phyloP scores from a whole-genome alignment of 768 basidiomycete genomes.

The Tylopilus rubrobrunneus region DNA sequence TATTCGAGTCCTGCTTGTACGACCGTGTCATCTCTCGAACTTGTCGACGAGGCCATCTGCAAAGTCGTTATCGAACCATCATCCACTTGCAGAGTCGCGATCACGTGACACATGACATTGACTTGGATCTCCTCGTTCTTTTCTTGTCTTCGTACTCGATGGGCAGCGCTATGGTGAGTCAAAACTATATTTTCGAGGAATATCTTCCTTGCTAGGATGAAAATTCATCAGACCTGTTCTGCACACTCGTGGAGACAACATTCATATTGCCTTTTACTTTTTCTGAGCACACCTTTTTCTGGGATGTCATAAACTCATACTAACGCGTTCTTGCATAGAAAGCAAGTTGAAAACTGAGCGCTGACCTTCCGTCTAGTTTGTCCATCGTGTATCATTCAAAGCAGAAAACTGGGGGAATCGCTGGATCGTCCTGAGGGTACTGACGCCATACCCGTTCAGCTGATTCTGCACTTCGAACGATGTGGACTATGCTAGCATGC shows the following conservation, averaged over 20 bases:
- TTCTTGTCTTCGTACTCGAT: too few species aligned
- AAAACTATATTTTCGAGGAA: background rate
- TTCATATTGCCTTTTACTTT: conserved; percentile 18
- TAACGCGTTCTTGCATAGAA: conserved; percentile 11
- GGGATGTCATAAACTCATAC: background rate
- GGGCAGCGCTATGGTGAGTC: too few species aligned
- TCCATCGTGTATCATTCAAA: too few species aligned
- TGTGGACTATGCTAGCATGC: too few species aligned
- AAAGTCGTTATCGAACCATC: background rate
- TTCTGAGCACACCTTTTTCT: conserved; percentile 11
- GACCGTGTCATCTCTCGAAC: conserved; percentile 43
- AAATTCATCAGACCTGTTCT: conserved; percentile 27
- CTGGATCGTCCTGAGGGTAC: too few species aligned
- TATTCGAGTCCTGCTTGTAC: conserved; percentile 79
- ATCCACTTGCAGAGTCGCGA: background rate
- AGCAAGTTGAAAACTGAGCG: too few species aligned
- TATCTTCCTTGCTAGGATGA: conserved; percentile 17
- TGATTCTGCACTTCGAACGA: too few species aligned
- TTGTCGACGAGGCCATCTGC: conserved; percentile 6
- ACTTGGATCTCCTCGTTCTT: background rate
- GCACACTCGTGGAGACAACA: conserved; percentile 22
- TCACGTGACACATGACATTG: conserved; percentile 6
- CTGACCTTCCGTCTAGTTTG: background rate
- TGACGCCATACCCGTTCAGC: too few species aligned
- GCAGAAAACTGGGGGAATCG: too few species aligned